Conservation (phyloP, 306 rosid species). For the Lathyrus tuberosus region DNA sequence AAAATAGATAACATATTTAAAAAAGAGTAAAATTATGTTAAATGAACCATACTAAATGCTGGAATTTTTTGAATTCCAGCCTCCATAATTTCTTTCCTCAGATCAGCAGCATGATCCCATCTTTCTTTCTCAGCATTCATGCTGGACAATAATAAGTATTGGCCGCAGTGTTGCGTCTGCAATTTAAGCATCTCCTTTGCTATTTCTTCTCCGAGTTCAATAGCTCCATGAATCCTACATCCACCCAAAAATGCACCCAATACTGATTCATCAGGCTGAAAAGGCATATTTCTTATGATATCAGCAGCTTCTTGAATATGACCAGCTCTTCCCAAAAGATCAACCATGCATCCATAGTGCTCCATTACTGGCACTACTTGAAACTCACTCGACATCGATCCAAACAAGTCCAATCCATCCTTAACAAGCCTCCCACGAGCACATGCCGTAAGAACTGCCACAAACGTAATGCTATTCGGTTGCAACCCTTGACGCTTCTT, state of each 20-base stretch:
- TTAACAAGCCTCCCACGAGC: slow-evolving; percentile 61
- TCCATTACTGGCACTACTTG: slow-evolving; percentile 58
- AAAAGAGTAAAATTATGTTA: slow-evolving; percentile 21
- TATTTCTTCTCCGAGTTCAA: slow-evolving; percentile 66
- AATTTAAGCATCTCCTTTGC: slow-evolving; percentile 54
- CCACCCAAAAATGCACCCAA: slow-evolving; percentile 74
- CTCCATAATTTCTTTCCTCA: slow-evolving; percentile 59
- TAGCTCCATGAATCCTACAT: slow-evolving; percentile 77
- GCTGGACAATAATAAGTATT: slow-evolving; percentile 64
- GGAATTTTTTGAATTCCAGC: slow-evolving; percentile 71
- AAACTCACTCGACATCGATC: slow-evolving; percentile 51
- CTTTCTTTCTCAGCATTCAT: slow-evolving; percentile 64
- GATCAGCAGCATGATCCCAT: slow-evolving; percentile 74
- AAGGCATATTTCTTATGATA: slow-evolving; percentile 62
- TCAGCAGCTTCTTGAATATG: slow-evolving; percentile 65
- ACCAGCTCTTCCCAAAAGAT: slow-evolving; percentile 83
- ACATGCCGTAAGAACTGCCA: slow-evolving; percentile 75
- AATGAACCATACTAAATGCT: slow-evolving; percentile 62
- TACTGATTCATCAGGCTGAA: slow-evolving; percentile 67
- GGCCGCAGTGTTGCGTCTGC: slow-evolving; percentile 56
- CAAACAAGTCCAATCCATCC: slow-evolving; percentile 62
- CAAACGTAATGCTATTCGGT: slow-evolving; percentile 68
- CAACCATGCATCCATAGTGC: slow-evolving; percentile 75
- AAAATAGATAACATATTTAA: slow-evolving; percentile 4
- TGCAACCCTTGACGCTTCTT: slow-evolving; percentile 49